Conservation (phyloP, 2,329 filamentous ascomycete genomes). For the Nothopassalora personata region DNA sequence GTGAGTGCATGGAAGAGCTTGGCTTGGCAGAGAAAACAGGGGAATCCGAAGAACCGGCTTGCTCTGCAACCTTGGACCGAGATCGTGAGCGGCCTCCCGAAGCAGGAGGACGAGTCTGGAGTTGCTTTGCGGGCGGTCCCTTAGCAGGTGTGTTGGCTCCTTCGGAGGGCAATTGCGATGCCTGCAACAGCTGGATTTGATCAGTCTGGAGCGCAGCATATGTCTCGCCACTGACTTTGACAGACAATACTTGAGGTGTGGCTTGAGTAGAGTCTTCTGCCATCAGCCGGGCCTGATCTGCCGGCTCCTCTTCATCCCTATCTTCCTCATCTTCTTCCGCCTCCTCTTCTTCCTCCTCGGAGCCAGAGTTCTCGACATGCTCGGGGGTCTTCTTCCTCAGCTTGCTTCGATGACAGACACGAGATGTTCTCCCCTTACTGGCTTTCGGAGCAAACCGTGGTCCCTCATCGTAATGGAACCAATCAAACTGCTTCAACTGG, state of each 20-base stretch:
- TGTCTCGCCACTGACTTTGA: neutral
- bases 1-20: neutral
- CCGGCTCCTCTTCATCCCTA: neutral
- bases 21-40: neutral
- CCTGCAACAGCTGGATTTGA: neutral
- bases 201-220: neutral
- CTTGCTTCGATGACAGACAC: neutral
- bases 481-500: conserved; percentile 32
- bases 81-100: neutral
- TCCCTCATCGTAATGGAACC: conserved; percentile 27
- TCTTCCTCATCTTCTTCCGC: neutral
- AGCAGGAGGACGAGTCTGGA: neutral
- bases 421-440: conserved; percentile 10
- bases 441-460: conserved; percentile 11
- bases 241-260: neutral
- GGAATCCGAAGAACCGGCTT: neutral
- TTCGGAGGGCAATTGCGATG: neutral
- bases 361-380: conserved; percentile 7
- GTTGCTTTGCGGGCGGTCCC: neutral
- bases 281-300: too few species aligned
- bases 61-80: neutral
- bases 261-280: neutral
- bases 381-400: neutral
- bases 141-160: neutral
- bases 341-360: conserved; percentile 4